Base-by-base conservation (phyloP, 2,329 filamentous ascomycete species). In the Xylariales sp. region DNA sequence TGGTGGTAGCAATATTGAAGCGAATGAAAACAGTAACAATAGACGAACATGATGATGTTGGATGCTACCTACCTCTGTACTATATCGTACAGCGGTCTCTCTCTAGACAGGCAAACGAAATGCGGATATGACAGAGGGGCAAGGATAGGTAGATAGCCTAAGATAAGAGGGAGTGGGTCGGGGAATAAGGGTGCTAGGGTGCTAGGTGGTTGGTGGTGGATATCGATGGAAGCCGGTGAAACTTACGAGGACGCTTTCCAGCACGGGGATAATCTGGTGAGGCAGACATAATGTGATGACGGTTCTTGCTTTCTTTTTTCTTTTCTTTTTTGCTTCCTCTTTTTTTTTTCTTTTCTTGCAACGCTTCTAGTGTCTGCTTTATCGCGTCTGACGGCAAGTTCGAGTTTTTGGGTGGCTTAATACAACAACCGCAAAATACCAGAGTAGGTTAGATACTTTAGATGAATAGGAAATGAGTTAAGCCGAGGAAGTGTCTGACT, bases 191-290 rank as follows among this genome's bases (percentile, higher is more conserved):
- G 34, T 6, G 34, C 5, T 5, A 9, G 2, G 9, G 8, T 39
- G 36, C 36, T 23, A 23, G 23, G 23, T 23, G 23, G 23, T 23
- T 23, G 23, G 23, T 23, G 23, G 39, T 41, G 9, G 39, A 41
- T 41, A 41, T 10, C 9, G 14, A 14, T 3, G 39, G 39, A 62
- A n/a, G 12, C 7, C 18, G 39, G 12, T 14, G 36, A 14, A 39
- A 65, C 71, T 72, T 67, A 73, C 71, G 71, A 34, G 71, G 71
- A 55, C 71, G 71, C 54, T 73, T 73, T 66, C 71, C 71, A 58
- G 69, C 66, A 53, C 71, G 68, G 41, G 59, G 71, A 50, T 71
- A 66, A 28, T 73, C 69, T 57, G 71, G 62, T 16, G 69, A 67
- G 36, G 69, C 41, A 45, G 69, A 65, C 70, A 72, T 71, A 41